These are phyloP conservation scores for Elaphomyces granulatus DNA, from an alignment of 495 filamentous ascomycete genomes.

Conservation along the genomic window DNA sequence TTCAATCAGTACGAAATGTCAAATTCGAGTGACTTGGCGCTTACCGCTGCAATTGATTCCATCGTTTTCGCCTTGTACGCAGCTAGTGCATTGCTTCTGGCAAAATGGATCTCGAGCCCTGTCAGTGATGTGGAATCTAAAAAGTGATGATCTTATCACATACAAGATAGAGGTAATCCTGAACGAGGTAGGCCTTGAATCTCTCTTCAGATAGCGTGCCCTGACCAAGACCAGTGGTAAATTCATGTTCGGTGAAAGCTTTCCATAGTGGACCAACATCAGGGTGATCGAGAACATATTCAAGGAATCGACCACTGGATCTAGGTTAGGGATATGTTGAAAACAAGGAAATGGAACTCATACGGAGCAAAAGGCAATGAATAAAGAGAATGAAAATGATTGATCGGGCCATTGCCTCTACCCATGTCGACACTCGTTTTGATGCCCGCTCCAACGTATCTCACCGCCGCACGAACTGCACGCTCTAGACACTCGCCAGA, in stretches of 20 bases:
- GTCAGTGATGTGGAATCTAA: background rate
- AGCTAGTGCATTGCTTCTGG: constrained; percentile 68
- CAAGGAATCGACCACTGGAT: constrained; percentile 61
- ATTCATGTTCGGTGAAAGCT: constrained; percentile 61
- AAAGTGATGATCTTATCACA: constrained; percentile 6
- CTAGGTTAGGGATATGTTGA: constrained; percentile 6
- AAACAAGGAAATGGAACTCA: constrained; percentile 14
- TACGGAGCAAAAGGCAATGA: constrained; percentile 72
- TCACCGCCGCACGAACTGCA: constrained; percentile 56
- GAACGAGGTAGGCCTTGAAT: constrained; percentile 76
- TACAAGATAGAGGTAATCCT: constrained; percentile 83
- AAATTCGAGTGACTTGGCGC: constrained; percentile 3
- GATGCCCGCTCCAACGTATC: constrained; percentile 77
- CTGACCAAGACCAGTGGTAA: constrained; percentile 60
- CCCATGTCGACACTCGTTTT: constrained; percentile 59
- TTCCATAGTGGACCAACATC: constrained; percentile 61
- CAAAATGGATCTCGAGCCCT: constrained; percentile 56
- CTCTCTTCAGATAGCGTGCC: constrained; percentile 55
- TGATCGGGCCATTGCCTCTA: constrained; percentile 74
- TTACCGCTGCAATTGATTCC: constrained; percentile 51
- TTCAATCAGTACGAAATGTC: constrained; percentile 6
- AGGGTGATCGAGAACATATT: constrained; percentile 62
- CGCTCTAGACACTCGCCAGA: constrained; percentile 43
- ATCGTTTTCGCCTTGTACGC: constrained; percentile 67
- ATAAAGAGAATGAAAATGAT: constrained; percentile 82